Conservation (phyloP, 306 rosid species). For the Malus sieversii region DNA sequence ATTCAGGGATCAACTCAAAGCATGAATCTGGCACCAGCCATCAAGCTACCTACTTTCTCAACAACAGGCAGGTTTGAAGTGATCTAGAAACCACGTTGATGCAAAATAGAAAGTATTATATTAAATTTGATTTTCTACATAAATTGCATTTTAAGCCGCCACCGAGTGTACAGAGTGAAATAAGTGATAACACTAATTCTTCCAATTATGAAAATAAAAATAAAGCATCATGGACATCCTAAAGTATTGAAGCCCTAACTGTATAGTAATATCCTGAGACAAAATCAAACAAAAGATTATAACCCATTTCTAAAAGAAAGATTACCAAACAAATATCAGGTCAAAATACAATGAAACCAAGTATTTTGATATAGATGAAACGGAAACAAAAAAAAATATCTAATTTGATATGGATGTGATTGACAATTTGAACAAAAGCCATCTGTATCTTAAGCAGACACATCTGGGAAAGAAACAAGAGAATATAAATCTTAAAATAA, state of each 20-base stretch:
- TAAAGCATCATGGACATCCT: neutral
- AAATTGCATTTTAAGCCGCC: neutral
- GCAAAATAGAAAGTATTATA: neutral
- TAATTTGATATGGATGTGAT: no score
- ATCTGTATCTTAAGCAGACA: neutral
- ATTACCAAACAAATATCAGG: no score
- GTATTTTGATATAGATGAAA: no score
- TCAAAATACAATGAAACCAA: no score
- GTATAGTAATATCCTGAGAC: no score
- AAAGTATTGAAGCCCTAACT: no score
- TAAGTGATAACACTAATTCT: neutral
- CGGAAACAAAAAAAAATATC: no score
- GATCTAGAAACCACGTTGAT: neutral
- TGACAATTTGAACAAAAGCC: neutral
- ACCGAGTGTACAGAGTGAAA: neutral
- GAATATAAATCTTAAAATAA: neutral
- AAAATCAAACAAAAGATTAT: no score
- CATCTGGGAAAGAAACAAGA: neutral
- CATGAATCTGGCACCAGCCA: constrained; percentile 8
- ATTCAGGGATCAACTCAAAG: constrained; percentile 6
- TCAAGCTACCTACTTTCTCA: neutral
- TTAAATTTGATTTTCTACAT: neutral
- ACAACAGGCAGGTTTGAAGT: neutral
- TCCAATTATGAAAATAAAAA: neutral
- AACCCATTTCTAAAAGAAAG: no score